Base-by-base conservation (phyloP, 2,329 filamentous ascomycete genomes). In the Geoglossum cookeanum region DNA sequence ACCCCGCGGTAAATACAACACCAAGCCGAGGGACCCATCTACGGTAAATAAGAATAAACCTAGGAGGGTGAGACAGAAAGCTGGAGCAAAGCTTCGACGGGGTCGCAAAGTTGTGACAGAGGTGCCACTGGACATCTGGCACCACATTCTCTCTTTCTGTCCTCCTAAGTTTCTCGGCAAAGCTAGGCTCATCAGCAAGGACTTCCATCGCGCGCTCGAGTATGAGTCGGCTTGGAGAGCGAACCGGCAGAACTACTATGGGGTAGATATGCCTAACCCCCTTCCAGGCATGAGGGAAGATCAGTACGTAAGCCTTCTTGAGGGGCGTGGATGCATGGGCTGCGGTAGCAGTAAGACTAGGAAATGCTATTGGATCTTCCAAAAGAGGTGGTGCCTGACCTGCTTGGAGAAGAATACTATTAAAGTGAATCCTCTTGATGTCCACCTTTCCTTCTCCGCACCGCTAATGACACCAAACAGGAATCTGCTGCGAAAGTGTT, bases 301-400 rank as follows among this genome's bases (percentile, higher is more conserved):
- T 22, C 9, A 59, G 29, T 55, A 56, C 48, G 49, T 53, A 22
- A 55, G 52, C 22, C 39, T 60, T 13, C 51, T 58, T 3, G 58
- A 55, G 15, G 58, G 58, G 13, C 29, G 49, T 22, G 58, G 58
- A 42, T 60, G 58, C 33, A 58, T 58, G 57, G 51, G 52, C 37
- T 59, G 58, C 44, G 29, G 15, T 8, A 58, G 42, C 7, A 37
- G 15, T 9, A 58, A 58, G 39, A 55, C 51, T 35, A 37, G 45
- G 6, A 59, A 59, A 32, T 49, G 37, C 15, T 59, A 59, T 57
- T 59, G 58, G 58, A 57, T 55, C 13, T 59, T 53, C 33, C 45
- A 54, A 15, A 44, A 55, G 29, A 57, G 58, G 30, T 55, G 57
- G 47, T 59, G 58, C 47, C 11, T 32, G 35, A 49, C 4, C 3